Conservation (phyloP, 306 rosid genomes). For the Canavalia ensiformis region DNA sequence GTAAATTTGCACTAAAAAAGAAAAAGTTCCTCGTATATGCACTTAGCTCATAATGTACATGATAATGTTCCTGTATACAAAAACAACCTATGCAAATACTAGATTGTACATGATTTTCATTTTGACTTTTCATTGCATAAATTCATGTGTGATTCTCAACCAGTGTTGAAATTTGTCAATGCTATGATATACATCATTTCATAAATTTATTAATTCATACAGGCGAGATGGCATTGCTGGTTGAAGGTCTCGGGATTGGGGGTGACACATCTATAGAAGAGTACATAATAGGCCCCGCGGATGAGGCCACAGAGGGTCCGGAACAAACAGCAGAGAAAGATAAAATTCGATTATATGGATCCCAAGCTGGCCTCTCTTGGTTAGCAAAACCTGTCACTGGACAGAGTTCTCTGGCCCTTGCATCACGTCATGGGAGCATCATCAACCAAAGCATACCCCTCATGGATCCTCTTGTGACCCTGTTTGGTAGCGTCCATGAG, state of each 20-base stretch:
- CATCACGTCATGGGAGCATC: constrained; percentile 94
- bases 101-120: background rate
- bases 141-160: constrained; percentile 1
- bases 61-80: constrained; percentile 3
- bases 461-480: constrained; percentile 84
- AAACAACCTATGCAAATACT: background rate
- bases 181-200: constrained; percentile 13
- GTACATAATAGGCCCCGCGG: constrained; percentile 79
- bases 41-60: background rate
- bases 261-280: constrained; percentile 80
- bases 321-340: constrained; percentile 66
- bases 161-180: constrained; percentile 3
- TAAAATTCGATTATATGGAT: constrained; percentile 79
- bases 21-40: background rate
- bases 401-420: constrained; percentile 76
- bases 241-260: constrained; percentile 88
- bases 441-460: constrained; percentile 69
- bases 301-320: constrained; percentile 61
- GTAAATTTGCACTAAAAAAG: background rate
- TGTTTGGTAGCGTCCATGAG: constrained; percentile 83
- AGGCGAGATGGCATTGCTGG: constrained; percentile 77
- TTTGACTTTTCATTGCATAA: background rate
- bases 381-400: constrained; percentile 84
- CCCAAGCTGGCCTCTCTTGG: constrained; percentile 89
- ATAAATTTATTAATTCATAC: constrained; percentile 39